These are phyloP conservation scores for Pleodorina starrii DNA, from an alignment of 139 green algal genomes.

Conservation along the genomic window DNA sequence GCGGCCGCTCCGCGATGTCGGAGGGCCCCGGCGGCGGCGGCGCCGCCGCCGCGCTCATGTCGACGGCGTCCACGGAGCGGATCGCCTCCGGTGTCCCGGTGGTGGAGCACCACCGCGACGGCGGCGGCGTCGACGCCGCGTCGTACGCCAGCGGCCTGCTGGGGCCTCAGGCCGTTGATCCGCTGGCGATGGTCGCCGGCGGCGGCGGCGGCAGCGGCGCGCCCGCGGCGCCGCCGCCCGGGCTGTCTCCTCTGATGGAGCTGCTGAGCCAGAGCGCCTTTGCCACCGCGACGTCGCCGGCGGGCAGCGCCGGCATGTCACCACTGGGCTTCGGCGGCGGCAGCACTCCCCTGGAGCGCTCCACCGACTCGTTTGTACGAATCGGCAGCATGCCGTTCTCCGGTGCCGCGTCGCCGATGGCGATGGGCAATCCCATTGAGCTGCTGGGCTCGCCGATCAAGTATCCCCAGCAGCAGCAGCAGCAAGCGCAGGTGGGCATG, in stretches of 20 bases:
- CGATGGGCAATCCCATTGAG: not conserved
- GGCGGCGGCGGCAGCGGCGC: not conserved
- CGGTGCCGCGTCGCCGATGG: not conserved
- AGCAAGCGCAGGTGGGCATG: not conserved
- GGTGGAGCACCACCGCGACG: not conserved
- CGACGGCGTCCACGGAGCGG: not conserved
- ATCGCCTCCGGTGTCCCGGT: not conserved
- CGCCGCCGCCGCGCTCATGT: not conserved
- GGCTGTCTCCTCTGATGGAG: not conserved
- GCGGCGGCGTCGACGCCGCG: not conserved
- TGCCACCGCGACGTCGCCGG: not conserved
- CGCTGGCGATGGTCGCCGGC: not conserved
- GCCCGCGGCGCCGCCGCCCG: not conserved
- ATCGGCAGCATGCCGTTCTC: constrained; percentile 36
- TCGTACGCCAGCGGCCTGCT: not conserved
- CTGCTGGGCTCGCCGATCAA: not conserved
- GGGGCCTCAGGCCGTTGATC: not conserved
- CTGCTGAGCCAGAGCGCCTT: not conserved
- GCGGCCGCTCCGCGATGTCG: not conserved
- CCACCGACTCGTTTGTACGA: constrained; percentile 23
- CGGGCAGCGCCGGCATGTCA: not conserved
- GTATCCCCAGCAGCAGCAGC: not conserved
- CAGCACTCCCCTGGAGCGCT: constrained; percentile 20
- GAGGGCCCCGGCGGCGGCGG: not conserved
- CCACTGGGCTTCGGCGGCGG: not conserved